Conservation (phyloP, 768 basidiomycete genomes). For the Leccinellum albellum region DNA sequence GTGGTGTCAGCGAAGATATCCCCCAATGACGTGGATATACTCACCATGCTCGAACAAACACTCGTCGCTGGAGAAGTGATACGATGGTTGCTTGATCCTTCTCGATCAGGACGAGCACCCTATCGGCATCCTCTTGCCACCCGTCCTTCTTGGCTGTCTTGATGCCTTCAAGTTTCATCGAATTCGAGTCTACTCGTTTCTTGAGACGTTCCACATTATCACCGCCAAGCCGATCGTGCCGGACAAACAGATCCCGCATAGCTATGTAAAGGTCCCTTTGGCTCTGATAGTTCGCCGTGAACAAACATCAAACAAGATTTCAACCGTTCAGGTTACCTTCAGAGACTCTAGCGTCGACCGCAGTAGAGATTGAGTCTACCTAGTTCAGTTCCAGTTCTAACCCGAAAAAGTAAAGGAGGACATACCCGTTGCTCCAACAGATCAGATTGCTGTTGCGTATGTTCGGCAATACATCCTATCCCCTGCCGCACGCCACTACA, state of each 20-base stretch:
- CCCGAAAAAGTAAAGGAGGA: slow-evolving; percentile 5
- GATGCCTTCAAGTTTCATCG: slow-evolving; percentile 72
- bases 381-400: neutral
- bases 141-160: slow-evolving; percentile 70
- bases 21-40: slow-evolving; percentile 17
- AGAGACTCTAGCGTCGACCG: slow-evolving; percentile 71
- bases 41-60: slow-evolving; percentile 86
- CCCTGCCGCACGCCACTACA: slow-evolving; percentile 76
- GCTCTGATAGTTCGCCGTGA: slow-evolving; percentile 37
- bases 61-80: slow-evolving; percentile 67
- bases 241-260: slow-evolving; percentile 79
- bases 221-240: slow-evolving; percentile 83
- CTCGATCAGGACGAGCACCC: slow-evolving; percentile 66
- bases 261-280: slow-evolving; percentile 87
- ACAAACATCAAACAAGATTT: slow-evolving; percentile 4
- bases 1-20: slow-evolving; percentile 6
- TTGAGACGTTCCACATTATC: slow-evolving; percentile 87
- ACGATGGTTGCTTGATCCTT: slow-evolving; percentile 82
- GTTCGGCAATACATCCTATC: slow-evolving; percentile 59
- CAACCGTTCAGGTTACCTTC: slow-evolving; percentile 47
- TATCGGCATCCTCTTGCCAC: slow-evolving; percentile 86
- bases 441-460: slow-evolving; percentile 71
- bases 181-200: slow-evolving; percentile 77
- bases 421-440: slow-evolving; percentile 68
- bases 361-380: slow-evolving; percentile 58